Conservation (phyloP, 2,329 filamentous ascomycete species). For the Talaromyces funiculosus region DNA sequence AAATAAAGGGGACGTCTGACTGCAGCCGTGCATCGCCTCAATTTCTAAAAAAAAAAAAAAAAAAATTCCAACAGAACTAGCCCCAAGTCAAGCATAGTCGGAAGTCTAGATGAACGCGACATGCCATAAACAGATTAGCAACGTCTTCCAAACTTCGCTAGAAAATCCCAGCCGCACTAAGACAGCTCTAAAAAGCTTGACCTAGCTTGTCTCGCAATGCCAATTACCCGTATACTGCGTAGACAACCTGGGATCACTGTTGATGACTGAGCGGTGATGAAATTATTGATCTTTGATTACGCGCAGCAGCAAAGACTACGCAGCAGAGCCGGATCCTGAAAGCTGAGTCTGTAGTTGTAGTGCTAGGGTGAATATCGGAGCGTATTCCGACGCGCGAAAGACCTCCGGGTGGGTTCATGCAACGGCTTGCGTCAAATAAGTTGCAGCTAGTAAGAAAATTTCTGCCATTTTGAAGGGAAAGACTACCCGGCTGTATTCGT, state of each 20-base stretch:
- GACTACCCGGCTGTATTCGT: neutral
- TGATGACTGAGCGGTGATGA: neutral
- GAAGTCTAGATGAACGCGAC: neutral
- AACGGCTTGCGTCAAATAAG: neutral
- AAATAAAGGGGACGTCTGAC: neutral
- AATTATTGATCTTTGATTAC: neutral
- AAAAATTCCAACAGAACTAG: neutral
- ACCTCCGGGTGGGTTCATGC: neutral
- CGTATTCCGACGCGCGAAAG: no score
- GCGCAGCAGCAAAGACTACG: neutral
- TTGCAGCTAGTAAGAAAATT: neutral
- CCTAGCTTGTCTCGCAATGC: neutral
- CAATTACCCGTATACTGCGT: no score
- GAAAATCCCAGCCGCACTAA: neutral
- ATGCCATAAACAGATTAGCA: neutral
- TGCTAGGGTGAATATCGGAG: neutral
- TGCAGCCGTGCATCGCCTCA: neutral
- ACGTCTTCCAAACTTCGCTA: neutral
- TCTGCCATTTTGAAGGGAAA: neutral
- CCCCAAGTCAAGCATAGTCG: neutral
- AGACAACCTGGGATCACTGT: neutral
- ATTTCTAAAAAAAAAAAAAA: neutral
- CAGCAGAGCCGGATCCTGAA: neutral
- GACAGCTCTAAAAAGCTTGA: constrained; percentile 2
- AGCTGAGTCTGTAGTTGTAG: neutral